Conservation (phyloP, 129 eudicot genomes). For the Gnaphalium uliginosum region DNA sequence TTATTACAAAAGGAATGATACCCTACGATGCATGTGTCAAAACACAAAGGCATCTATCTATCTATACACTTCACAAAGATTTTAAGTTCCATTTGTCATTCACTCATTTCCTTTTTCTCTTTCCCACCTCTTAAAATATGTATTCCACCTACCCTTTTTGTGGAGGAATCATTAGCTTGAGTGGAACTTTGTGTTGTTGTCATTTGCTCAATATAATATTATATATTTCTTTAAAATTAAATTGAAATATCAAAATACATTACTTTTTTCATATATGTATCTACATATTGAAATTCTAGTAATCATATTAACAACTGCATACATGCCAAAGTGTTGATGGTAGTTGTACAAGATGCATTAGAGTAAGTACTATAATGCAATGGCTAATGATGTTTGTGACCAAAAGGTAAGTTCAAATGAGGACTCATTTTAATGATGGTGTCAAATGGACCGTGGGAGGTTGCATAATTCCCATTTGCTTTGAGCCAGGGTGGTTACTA, state of each 20-base stretch:
- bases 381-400: constrained; percentile 30
- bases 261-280: no score
- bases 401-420: constrained; percentile 31
- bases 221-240: not conserved
- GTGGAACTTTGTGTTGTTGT: not conserved
- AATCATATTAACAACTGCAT: no score
- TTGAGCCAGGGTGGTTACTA: constrained; percentile 30
- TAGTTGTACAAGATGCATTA: constrained; percentile 29
- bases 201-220: not conserved
- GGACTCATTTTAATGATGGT: constrained; percentile 32
- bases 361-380: constrained; percentile 6
- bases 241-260: not conserved
- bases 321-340: not conserved
- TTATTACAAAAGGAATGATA: not conserved
- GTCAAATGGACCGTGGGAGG: constrained; percentile 33
- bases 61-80: not conserved
- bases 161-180: not conserved
- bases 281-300: no score
- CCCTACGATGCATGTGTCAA: constrained; percentile 2
- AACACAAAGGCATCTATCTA: constrained; percentile 8
- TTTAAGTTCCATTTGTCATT: constrained; percentile 6
- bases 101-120: not conserved
- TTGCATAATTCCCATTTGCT: constrained; percentile 26
- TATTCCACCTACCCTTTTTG: not conserved
- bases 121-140: not conserved